Conservation (phyloP, 106 monocot genomes). For the Dendrobium officinale region DNA sequence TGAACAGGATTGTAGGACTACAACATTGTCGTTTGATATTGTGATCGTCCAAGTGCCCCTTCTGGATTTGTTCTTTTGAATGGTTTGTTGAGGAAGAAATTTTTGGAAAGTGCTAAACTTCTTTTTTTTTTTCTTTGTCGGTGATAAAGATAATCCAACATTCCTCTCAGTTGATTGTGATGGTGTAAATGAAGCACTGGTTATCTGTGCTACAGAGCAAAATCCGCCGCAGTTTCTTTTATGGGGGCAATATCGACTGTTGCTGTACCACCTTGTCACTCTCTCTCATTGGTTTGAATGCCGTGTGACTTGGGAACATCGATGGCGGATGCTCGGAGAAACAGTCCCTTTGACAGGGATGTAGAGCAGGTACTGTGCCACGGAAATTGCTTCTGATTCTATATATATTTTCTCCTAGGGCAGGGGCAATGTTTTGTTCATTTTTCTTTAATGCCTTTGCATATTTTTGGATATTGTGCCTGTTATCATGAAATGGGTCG, state of each 20-base stretch:
- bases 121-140: not conserved
- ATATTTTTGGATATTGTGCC: not conserved
- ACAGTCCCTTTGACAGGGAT: slow-evolving; percentile 26
- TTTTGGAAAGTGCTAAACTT: not conserved
- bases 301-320: slow-evolving; percentile 1
- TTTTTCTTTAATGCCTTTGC: not conserved
- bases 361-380: slow-evolving; percentile 22
- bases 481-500: too few relatives aligned
- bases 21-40: not conserved
- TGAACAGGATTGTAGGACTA: not conserved
- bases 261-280: not conserved
- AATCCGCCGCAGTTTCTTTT: slow-evolving; percentile 4
- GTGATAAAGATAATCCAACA: not conserved
- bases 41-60: not conserved
- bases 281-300: not conserved
- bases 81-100: not conserved
- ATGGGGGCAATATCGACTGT: not conserved
- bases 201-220: not conserved
- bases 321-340: slow-evolving; percentile 29
- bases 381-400: not conserved
- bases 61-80: not conserved
- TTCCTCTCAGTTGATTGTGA: not conserved
- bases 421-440: not conserved
- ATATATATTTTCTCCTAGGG: not conserved
- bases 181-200: slow-evolving; percentile 1